phyloP scores from a whole-genome alignment of 257 asterid genomes.

The Nicotiana sylvestris region DNA sequence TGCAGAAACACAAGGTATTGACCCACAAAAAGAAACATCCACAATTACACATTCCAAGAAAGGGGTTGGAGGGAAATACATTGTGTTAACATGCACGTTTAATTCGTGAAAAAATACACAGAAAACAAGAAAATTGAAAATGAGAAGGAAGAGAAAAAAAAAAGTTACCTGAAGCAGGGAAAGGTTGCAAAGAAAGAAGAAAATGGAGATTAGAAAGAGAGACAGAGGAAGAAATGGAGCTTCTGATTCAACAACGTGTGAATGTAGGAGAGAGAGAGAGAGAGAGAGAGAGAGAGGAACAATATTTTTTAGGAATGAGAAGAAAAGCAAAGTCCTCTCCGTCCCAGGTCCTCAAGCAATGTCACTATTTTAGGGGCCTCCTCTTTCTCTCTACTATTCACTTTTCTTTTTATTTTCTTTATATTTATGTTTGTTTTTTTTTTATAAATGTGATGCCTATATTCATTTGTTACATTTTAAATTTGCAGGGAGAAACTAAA shows the following conservation, averaged over 20 bases:
- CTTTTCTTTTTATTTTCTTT: too few species aligned
- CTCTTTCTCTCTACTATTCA: background rate
- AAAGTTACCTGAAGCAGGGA: background rate
- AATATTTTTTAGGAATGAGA: background rate
- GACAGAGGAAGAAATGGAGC: background rate
- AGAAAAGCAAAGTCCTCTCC: background rate
- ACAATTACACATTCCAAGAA: background rate
- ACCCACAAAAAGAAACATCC: background rate
- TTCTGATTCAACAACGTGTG: background rate
- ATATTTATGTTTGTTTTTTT: too few species aligned
- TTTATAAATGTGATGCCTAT: too few species aligned
- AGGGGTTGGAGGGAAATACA: background rate
- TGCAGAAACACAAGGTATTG: background rate
- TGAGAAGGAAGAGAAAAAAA: background rate
- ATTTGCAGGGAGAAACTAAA: too few species aligned
- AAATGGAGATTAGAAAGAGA: background rate
- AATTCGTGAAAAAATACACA: background rate
- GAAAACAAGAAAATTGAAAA: background rate
- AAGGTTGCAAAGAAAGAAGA: background rate
- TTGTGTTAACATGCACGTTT: background rate
- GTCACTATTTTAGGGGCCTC: constrained; percentile 16
- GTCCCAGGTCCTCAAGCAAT: background rate
- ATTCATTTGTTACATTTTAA: too few species aligned
- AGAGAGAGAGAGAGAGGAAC: background rate
- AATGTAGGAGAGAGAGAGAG: background rate